Conservation (phyloP, 108 stramenopile species). For the Skeletonema menzelii region DNA sequence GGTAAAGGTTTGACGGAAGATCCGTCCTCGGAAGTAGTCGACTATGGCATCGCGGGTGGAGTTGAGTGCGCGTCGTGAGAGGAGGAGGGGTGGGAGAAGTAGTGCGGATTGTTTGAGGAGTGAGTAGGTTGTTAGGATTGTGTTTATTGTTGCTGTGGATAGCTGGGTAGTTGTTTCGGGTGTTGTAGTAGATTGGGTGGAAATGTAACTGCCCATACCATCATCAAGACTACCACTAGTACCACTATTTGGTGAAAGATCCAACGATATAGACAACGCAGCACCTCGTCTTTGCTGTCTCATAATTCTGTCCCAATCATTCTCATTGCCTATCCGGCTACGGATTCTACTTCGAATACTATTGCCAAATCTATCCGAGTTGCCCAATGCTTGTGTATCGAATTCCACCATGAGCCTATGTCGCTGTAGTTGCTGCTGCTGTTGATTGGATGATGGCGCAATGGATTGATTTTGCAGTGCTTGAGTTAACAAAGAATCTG, state of each 20-base stretch:
- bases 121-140: background rate
- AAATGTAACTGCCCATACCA: background rate
- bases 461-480: background rate
- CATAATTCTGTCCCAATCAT: slow-evolving; percentile 3
- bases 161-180: background rate
- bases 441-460: background rate
- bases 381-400: slow-evolving; percentile 9
- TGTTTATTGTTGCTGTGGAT: background rate
- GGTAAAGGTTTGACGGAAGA: slow-evolving; percentile 59
- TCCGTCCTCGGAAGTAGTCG: slow-evolving; percentile 66
- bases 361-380: background rate
- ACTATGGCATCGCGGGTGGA: slow-evolving; percentile 36
- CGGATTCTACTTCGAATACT: slow-evolving; percentile 10
- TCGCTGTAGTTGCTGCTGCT: background rate
- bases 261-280: slow-evolving; percentile 12
- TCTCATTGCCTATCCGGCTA: background rate
- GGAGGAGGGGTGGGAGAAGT: slow-evolving; percentile 37
- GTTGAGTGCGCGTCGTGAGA: slow-evolving; percentile 37
- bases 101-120: slow-evolving; percentile 16
- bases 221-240: background rate
- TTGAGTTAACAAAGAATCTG: background rate
- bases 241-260: background rate
- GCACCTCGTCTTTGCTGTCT: background rate
- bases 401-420: slow-evolving; percentile 21
- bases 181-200: background rate